These are phyloP conservation scores for Colletotrichum australisinense DNA, from an alignment of 2,329 filamentous ascomycete genomes.

Conservation along the genomic window DNA sequence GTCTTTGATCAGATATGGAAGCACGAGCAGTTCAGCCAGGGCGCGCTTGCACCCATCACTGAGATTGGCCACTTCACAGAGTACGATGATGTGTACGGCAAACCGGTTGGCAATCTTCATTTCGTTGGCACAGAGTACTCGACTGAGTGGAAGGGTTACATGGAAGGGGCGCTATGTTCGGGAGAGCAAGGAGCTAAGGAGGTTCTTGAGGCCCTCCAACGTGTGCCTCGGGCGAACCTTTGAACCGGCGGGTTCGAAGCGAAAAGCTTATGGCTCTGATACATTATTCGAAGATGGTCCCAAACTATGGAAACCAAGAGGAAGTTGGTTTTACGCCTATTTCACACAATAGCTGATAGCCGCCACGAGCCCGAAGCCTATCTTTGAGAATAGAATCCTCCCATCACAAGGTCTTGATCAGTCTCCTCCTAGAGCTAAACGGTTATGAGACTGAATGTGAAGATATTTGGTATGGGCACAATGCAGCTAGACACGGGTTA, in stretches of 20 bases:
- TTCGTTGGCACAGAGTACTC: constrained; percentile 63
- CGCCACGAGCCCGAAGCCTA: too few relatives aligned
- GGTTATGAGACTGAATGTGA: too few relatives aligned
- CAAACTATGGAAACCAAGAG: too few relatives aligned
- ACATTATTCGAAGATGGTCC: too few relatives aligned
- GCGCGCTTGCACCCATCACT: constrained; percentile 47
- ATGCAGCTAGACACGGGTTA: too few relatives aligned
- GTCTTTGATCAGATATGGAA: constrained; percentile 48
- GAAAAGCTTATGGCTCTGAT: neutral
- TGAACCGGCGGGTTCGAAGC: neutral
- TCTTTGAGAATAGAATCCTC: too few relatives aligned
- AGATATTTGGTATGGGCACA: too few relatives aligned
- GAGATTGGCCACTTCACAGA: constrained; percentile 44
- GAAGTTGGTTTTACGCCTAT: too few relatives aligned
- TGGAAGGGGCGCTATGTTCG: constrained; percentile 60
- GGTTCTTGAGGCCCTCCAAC: constrained; percentile 43
- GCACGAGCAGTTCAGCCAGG: constrained; percentile 47
- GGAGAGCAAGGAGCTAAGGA: constrained; percentile 56
- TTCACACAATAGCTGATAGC: too few relatives aligned
- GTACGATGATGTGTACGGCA: constrained; percentile 43
- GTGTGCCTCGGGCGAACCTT: neutral
- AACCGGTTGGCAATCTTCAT: constrained; percentile 53
- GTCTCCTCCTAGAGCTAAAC: too few relatives aligned
- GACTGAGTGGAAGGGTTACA: constrained; percentile 62
- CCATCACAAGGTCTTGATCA: too few relatives aligned